A percentile compares a stretch with the other conserved stretches of the same genome.
phyloP scores from a whole-genome alignment of 768 basidiomycete genomes.

The Leccinum truebloodii region DNA sequence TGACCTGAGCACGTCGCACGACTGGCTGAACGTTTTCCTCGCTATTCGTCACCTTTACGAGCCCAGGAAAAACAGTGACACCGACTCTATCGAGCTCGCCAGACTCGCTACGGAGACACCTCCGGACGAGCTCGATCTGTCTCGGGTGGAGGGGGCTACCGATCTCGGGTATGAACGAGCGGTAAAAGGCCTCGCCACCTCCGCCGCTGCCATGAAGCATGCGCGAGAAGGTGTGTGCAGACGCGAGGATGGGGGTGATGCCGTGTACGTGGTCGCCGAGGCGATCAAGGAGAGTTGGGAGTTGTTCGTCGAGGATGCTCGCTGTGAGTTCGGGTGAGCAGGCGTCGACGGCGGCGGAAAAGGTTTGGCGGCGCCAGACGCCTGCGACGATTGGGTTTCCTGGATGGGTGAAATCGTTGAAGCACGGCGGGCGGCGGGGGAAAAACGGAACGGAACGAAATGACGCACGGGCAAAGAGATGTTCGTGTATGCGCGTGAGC shows the following conservation, averaged over 20 bases:
- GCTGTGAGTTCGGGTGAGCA: conserved; percentile 71
- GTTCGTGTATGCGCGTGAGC: conserved; percentile 84
- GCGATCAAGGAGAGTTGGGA: conserved; percentile 61
- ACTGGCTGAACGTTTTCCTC: conserved; percentile 65
- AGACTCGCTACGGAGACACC: conserved; percentile 74
- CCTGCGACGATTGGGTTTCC: conserved; percentile 87
- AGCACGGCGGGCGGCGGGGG: not conserved
- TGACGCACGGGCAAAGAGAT: conserved; percentile 81
- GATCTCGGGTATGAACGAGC: conserved; percentile 83
- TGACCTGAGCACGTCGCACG: conserved; percentile 81
- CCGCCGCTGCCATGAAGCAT: conserved; percentile 74
- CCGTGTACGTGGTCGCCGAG: conserved; percentile 46
- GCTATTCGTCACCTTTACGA: conserved; percentile 69
- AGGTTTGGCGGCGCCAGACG: conserved; percentile 90
- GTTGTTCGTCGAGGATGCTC: conserved; percentile 68
- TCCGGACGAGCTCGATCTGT: conserved; percentile 83
- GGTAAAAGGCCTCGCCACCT: conserved; percentile 71
- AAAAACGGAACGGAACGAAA: not conserved
- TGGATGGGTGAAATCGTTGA: conserved; percentile 28
- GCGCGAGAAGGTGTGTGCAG: conserved; percentile 78
- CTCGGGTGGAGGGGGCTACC: conserved; percentile 70
- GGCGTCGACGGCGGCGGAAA: conserved; percentile 80
- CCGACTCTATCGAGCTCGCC: conserved; percentile 77
- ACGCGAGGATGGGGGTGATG: conserved; percentile 61
- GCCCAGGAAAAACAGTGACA: conserved; percentile 83